Evolutionary conservation across 768 basidiomycete genomes (phyloP).

Genomic region (Hebeloma cylindrosporum): DNA sequence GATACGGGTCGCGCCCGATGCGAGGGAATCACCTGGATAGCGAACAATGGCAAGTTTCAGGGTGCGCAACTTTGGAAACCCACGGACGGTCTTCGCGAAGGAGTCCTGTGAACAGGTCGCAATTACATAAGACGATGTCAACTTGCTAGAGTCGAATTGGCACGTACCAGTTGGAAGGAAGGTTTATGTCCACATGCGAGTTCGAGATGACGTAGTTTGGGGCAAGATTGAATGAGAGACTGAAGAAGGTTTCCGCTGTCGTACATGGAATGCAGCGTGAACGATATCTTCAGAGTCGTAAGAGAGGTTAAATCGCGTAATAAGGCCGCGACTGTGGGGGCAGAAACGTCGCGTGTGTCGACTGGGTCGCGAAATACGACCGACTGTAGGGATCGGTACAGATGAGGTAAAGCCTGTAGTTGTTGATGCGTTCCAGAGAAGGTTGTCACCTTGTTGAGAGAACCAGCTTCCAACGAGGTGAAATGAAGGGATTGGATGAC

Average conservation of each 20-base stretch:
- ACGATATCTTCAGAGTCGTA: conserved; percentile 59
- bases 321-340: conserved; percentile 58
- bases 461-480: conserved; percentile 42
- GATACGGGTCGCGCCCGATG: conserved; percentile 58
- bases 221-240: conserved; percentile 65
- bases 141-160: background rate
- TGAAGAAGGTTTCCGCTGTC: conserved; percentile 71
- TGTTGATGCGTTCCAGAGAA: conserved; percentile 72
- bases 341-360: conserved; percentile 65
- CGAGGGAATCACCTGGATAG: conserved; percentile 61
- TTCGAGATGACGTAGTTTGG: conserved; percentile 60
- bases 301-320: conserved; percentile 57
- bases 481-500: conserved; percentile 56
- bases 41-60: conserved; percentile 66
- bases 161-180: conserved; percentile 67
- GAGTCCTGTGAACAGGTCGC: conserved; percentile 41
- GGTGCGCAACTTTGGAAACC: conserved; percentile 62
- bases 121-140: conserved; percentile 1
- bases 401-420: conserved; percentile 57
- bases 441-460: conserved; percentile 50
- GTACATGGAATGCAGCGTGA: conserved; percentile 71
- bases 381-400: conserved; percentile 49
- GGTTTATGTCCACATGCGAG: conserved; percentile 67
- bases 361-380: conserved; percentile 67
- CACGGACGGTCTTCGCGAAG: conserved; percentile 61